Evolutionary conservation across 1,139 yeast genomes (phyloP).

Genomic region (Debaryomyces psychrophilus): DNA sequence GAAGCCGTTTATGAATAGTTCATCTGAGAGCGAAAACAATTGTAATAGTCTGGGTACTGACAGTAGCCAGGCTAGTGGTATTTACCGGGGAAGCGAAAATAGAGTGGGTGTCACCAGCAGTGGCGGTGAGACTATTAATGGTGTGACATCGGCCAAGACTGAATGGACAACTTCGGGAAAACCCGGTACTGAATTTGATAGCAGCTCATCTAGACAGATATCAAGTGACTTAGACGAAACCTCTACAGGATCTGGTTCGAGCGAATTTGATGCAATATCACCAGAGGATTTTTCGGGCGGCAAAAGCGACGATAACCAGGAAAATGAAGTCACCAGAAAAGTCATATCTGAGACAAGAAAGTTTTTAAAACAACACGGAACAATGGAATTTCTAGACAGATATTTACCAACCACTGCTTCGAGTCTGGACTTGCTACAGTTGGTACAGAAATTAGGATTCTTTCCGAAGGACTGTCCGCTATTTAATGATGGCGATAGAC

Average conservation of each 20-base stretch:
- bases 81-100: neutral
- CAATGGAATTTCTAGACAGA: slow-evolving; percentile 55
- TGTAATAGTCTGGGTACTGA: neutral
- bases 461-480: slow-evolving; percentile 42
- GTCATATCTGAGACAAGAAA: slow-evolving; percentile 50
- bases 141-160: neutral
- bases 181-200: neutral
- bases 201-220: neutral
- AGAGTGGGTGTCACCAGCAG: neutral
- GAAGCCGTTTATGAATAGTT: slow-evolving; percentile 14
- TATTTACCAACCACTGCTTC: slow-evolving; percentile 64
- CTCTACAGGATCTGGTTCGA: slow-evolving; percentile 3
- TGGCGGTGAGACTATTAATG: neutral
- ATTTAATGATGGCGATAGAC: slow-evolving; percentile 42
- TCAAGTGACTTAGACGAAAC: neutral
- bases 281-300: neutral
- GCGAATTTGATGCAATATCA: slow-evolving; percentile 5
- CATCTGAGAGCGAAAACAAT: slow-evolving; percentile 9
- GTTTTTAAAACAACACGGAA: slow-evolving; percentile 64
- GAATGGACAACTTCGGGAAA: neutral
- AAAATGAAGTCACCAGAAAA: slow-evolving; percentile 16
- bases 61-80: neutral
- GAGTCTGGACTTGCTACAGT: slow-evolving; percentile 51
- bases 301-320: neutral
- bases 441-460: slow-evolving; percentile 57